Evolutionary conservation across 345 rosid genomes (phyloP).

Genomic region (Gossypium australe): DNA sequence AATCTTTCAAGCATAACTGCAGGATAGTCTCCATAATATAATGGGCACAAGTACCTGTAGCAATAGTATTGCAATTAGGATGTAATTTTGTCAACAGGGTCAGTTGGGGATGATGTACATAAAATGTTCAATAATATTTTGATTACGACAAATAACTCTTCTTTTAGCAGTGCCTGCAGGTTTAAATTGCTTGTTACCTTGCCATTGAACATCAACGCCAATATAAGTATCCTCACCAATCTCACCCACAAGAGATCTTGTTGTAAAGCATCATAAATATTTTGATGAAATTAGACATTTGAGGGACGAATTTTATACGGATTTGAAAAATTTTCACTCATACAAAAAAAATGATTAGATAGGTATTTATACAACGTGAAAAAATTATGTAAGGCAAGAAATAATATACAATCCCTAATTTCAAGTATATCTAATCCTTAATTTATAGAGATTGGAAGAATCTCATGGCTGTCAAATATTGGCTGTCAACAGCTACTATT

Average conservation of each 20-base stretch:
- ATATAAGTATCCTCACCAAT: neutral
- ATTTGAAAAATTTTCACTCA: no score
- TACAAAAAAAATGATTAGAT: no score
- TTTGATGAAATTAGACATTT: no score
- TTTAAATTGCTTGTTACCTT: neutral
- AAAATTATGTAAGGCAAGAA: no score
- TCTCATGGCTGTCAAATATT: no score
- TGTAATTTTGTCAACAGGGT: neutral
- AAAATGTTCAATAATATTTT: neutral
- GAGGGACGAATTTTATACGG: no score
- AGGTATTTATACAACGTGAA: no score
- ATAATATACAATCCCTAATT: no score
- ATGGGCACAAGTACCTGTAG: slow-evolving; percentile 49
- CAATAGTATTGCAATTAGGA: neutral
- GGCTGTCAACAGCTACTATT: no score
- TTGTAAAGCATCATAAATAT: neutral
- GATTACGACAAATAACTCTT: neutral
- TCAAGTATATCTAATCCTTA: no score
- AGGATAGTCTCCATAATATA: slow-evolving; percentile 62
- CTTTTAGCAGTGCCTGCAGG: neutral
- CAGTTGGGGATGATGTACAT: neutral
- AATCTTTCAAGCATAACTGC: slow-evolving; percentile 43
- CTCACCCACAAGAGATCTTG: neutral
- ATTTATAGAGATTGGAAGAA: no score
- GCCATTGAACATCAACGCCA: no score